Conservation (phyloP, 805 yeast species). For the Nakazawaea ambrosiae region DNA sequence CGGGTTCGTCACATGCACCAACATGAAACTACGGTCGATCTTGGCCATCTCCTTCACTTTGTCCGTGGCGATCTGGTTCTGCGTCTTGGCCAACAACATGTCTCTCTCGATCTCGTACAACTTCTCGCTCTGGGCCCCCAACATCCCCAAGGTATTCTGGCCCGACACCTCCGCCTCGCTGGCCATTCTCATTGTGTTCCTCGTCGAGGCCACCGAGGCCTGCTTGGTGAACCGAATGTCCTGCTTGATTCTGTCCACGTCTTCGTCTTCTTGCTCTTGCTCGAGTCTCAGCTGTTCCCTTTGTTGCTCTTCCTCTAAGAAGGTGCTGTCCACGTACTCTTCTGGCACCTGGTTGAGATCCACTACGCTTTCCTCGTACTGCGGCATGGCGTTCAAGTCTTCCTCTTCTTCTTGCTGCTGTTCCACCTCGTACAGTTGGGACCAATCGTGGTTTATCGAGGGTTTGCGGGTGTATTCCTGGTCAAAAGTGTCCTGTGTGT, state of each 20-base stretch:
- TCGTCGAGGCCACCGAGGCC: conserved; percentile 77
- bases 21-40: conserved; percentile 73
- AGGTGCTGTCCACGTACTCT: conserved; percentile 21
- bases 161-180: conserved; percentile 69
- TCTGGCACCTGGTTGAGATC: conserved; percentile 26
- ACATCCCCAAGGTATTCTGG: conserved; percentile 78
- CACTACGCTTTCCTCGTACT: conserved; percentile 9
- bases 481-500: conserved; percentile 2
- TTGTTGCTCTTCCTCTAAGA: conserved; percentile 27
- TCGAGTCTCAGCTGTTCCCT: conserved; percentile 26
- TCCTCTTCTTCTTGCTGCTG: conserved; percentile 22
- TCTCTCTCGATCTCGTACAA: conserved; percentile 75
- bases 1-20: conserved; percentile 78
- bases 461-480: conserved; percentile 2
- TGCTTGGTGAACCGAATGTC: conserved; percentile 80
- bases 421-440: conserved; percentile 3
- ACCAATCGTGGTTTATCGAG: neutral
- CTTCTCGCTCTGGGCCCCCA: conserved; percentile 90
- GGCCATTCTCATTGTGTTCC: conserved; percentile 71
- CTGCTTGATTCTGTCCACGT: conserved; percentile 78
- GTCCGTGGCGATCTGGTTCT: conserved; percentile 73
- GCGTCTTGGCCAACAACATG: conserved; percentile 70
- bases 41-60: conserved; percentile 75
- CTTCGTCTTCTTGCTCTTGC: conserved; percentile 69
- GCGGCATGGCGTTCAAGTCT: conserved; percentile 28